Base-by-base conservation (phyloP, 2,329 filamentous ascomycete species). In the Cryphonectria radicalis region DNA sequence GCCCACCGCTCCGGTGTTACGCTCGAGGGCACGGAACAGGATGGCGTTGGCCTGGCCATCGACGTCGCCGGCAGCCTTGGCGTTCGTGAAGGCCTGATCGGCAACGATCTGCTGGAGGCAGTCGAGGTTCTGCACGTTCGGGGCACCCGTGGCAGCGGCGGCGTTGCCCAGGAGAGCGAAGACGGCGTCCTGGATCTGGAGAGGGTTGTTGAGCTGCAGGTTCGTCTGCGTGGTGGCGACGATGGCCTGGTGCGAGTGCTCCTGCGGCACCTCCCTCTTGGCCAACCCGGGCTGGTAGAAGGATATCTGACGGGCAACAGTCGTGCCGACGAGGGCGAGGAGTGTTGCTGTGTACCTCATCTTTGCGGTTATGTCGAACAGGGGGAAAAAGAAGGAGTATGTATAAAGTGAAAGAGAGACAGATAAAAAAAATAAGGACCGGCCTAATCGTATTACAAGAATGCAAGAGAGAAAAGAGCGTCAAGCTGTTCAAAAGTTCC, bases 181-280 rank as follows among this genome's bases (percentile, higher is more conserved):
- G 53, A 87, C 79, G 11, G 84, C 78, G 73, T 85, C 83, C 60
- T 76, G 67, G 71, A 87, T 86, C 10, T 82, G 77, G 69, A 82
- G 81, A 0, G 85, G 85, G 76, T 88, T 84, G 76, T 87, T 76
- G 66, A 79, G 74, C 7, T 78, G 67, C 53, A 88, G 75, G 59
- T 80, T 77, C 10, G 76, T 77, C 71, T 81, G 78, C 68, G 84
- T 82, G 42, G 78, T 78, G 35, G 78, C 77, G 59, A 87, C 73
- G 74, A 86, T 80, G 73, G 81, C 80, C 72, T 83, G 77, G 77
- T 88, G 86, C 11, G 84, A 83, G 74, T 87, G 84, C 74, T 87
- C 85, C 74, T 87, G 84, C 37, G 85, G 85, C 70, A 87, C 85
- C 75, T 87, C 84, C 68, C 85, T 85, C 77, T 79, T 80, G 62